These are phyloP conservation scores for Pelagophyceae sp. DNA, from an alignment of 352 stramenopile species.

Conservation along the genomic window DNA sequence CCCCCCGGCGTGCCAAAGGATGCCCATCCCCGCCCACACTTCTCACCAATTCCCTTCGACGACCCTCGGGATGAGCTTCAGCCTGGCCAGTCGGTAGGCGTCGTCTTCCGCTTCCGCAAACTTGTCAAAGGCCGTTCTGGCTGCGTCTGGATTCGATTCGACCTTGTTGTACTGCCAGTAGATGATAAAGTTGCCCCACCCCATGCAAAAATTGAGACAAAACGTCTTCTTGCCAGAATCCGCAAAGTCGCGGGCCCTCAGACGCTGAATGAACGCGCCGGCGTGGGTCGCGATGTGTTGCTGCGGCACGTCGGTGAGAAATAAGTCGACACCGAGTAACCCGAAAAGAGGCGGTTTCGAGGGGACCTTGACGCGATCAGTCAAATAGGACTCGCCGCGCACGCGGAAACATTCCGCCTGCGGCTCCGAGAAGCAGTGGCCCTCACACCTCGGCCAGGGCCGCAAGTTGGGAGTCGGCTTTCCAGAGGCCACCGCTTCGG, in stretches of 20 bases:
- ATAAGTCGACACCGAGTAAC: not conserved
- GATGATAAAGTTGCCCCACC: slow-evolving; percentile 61
- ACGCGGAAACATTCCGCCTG: slow-evolving; percentile 29
- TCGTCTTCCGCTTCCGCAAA: slow-evolving; percentile 39
- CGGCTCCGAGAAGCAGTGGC: slow-evolving; percentile 14
- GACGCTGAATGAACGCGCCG: slow-evolving; percentile 53
- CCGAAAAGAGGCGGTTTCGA: slow-evolving; percentile 30
- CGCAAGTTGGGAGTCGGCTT: not conserved
- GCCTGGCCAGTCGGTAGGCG: slow-evolving; percentile 54
- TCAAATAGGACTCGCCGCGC: slow-evolving; percentile 64
- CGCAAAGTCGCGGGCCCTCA: slow-evolving; percentile 30
- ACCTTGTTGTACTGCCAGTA: slow-evolving; percentile 50
- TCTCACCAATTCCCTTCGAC: slow-evolving; percentile 64
- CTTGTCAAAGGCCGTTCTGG: not conserved
- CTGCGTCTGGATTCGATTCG: not conserved
- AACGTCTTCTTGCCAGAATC: slow-evolving; percentile 50
- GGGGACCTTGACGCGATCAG: slow-evolving; percentile 66
- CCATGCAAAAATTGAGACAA: slow-evolving; percentile 75
- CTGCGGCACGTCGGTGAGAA: slow-evolving; percentile 40
- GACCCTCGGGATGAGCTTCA: slow-evolving; percentile 66
- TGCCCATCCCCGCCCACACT: too few species aligned
- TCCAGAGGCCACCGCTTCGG: not conserved
- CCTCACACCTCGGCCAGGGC: not conserved
- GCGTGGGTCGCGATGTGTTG: slow-evolving; percentile 48
- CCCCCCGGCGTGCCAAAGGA: too few species aligned